A percentile compares a stretch with the other conserved stretches of the same genome.
phyloP scores from a whole-genome alignment of 768 basidiomycete species.

The Kwoniella europaea region DNA sequence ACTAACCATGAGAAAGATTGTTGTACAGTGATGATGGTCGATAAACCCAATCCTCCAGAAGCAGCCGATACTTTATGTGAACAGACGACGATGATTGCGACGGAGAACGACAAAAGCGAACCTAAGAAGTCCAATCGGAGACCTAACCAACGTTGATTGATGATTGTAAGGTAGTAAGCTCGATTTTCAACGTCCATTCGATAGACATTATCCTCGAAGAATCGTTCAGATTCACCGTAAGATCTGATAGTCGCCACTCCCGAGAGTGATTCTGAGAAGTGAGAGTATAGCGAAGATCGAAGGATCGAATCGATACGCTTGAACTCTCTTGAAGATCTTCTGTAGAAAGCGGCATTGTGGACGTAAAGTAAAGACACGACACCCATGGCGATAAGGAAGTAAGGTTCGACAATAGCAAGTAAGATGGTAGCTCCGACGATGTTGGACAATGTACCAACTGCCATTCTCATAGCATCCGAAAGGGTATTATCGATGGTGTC shows the following conservation, averaged over 20 bases:
- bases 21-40: slow-evolving; percentile 76
- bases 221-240: slow-evolving; percentile 78
- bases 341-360: slow-evolving; percentile 79
- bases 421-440: slow-evolving; percentile 79
- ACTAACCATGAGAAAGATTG: slow-evolving; percentile 61
- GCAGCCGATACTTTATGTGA: slow-evolving; percentile 78
- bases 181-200: slow-evolving; percentile 79
- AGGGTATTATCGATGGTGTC: slow-evolving; percentile 57
- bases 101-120: slow-evolving; percentile 72
- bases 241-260: slow-evolving; percentile 87
- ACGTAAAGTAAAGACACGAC: slow-evolving; percentile 68
- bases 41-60: slow-evolving; percentile 77
- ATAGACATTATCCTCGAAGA: slow-evolving; percentile 74
- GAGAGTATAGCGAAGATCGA: slow-evolving; percentile 82
- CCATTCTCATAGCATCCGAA: slow-evolving; percentile 55
- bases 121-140: slow-evolving; percentile 89
- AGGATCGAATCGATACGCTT: slow-evolving; percentile 79
- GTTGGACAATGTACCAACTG: slow-evolving; percentile 67
- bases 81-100: slow-evolving; percentile 77
- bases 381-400: slow-evolving; percentile 78
- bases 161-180: slow-evolving; percentile 84
- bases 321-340: slow-evolving; percentile 81
- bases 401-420: slow-evolving; percentile 71
- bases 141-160: slow-evolving; percentile 83
- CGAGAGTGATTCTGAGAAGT: slow-evolving; percentile 87